Percentiles rank a stretch among this genome's conserved stretches.
These are phyloP conservation scores for Candida hungchunana DNA, from an alignment of 805 yeast genomes.

Conservation along the genomic window DNA sequence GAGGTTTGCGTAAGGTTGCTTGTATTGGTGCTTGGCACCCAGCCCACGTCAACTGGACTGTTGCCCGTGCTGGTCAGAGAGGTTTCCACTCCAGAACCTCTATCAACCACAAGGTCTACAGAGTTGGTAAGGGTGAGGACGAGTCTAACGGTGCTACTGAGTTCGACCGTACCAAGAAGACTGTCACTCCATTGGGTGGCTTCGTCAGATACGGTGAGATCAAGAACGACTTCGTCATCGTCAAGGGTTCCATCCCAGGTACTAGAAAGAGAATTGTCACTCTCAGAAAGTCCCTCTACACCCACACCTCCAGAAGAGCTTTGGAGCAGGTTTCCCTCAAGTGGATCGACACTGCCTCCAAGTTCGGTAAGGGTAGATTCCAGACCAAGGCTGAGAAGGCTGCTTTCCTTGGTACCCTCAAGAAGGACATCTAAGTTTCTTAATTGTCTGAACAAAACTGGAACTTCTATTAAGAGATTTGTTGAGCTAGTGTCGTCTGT, in stretches of 20 bases:
- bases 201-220: conserved; percentile 99
- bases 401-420: conserved; percentile 99
- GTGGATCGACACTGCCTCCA: conserved; percentile 99
- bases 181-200: conserved; percentile 99
- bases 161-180: conserved; percentile 99
- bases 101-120: conserved; percentile 99
- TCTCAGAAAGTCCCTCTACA: conserved; percentile 96
- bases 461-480: conserved; percentile 5
- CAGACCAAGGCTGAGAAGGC: conserved; percentile 99
- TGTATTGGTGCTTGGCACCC: conserved; percentile 99
- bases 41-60: conserved; percentile 99
- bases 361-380: conserved; percentile 99
- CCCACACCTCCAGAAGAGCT: conserved; percentile 97
- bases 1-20: conserved; percentile 99
- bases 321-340: conserved; percentile 93
- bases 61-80: conserved; percentile 99
- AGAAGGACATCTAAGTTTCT: conserved; percentile 78
- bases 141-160: conserved; percentile 93
- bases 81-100: conserved; percentile 99
- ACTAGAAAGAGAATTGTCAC: conserved; percentile 99
- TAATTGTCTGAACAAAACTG: conserved; percentile 8
- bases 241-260: conserved; percentile 99
- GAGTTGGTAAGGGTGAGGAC: conserved; percentile 96
- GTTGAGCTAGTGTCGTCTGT: conserved; percentile 9
- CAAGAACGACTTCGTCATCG: conserved; percentile 94